These are phyloP conservation scores for Taiozyma sp. DNA, from an alignment of 1,139 yeast species.

Conservation along the genomic window DNA sequence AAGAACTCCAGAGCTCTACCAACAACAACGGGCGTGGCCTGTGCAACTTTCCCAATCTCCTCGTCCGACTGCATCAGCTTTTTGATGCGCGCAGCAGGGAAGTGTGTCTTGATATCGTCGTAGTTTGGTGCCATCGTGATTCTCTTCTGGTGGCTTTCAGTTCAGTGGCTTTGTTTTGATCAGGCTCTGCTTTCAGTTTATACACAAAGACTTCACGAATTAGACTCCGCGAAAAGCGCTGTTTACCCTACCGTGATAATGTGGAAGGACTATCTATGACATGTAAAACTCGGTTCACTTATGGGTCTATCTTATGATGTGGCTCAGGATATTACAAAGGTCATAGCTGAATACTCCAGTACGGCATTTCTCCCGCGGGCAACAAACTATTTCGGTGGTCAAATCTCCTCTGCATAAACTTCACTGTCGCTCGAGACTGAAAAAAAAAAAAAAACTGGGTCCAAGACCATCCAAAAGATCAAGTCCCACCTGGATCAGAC, in stretches of 20 bases:
- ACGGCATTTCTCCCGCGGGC: not conserved
- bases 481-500: not conserved
- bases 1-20: conserved; percentile 93
- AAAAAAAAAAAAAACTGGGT: not conserved
- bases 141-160: not conserved
- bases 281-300: not conserved
- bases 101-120: conserved; percentile 78
- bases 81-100: conserved; percentile 96
- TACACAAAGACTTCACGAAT: not conserved
- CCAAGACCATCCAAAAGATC: not conserved
- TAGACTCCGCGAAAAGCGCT: not conserved
- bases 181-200: not conserved
- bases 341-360: not conserved
- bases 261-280: not conserved
- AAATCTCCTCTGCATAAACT: not conserved
- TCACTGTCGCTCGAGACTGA: not conserved
- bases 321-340: not conserved
- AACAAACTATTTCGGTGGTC: not conserved
- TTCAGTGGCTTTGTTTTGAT: not conserved
- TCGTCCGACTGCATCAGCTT: conserved; percentile 97
- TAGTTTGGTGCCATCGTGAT: conserved; percentile 18
- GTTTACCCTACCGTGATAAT: not conserved
- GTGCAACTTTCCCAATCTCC: conserved; percentile 97
- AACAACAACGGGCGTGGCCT: conserved; percentile 95
- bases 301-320: not conserved